Evolutionary conservation across 768 basidiomycete genomes (phyloP).

Genomic region (Agaricus bisporus): DNA sequence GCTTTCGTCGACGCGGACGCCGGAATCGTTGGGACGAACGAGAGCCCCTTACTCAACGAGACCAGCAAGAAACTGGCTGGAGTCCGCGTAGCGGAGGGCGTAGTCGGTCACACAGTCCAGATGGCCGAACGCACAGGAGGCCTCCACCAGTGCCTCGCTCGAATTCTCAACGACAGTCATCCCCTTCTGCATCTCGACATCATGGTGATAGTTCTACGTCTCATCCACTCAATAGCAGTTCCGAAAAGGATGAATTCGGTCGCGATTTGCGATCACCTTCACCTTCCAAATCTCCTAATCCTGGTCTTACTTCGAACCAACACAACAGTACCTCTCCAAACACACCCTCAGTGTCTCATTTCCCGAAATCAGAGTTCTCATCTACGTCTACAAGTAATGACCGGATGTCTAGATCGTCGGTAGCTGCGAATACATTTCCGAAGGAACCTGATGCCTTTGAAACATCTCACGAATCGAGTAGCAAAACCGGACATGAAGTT

Average conservation of each 20-base stretch:
- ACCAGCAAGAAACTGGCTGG: conserved; percentile 26
- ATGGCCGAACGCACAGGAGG: conserved; percentile 49
- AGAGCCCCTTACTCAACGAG: conserved; percentile 48
- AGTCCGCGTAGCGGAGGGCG: conserved; percentile 40
- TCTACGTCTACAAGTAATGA: conserved; percentile 41
- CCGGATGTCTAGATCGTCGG: conserved; percentile 34
- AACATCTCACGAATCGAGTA: conserved; percentile 20
- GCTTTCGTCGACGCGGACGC: conserved; percentile 52
- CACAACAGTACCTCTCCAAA: conserved; percentile 20
- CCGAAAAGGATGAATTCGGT: conserved; percentile 82
- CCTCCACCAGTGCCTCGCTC: conserved; percentile 56
- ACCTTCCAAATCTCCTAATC: conserved; percentile 19
- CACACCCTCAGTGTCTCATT: conserved; percentile 21
- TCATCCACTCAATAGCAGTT: not conserved
- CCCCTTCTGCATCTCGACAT: conserved; percentile 20
- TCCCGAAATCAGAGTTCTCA: conserved; percentile 26
- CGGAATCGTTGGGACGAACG: conserved; percentile 50
- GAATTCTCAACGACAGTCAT: conserved; percentile 36
- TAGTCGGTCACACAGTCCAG: conserved; percentile 74
- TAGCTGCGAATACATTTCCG: conserved; percentile 57
- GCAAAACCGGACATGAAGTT: conserved; percentile 26
- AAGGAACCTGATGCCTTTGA: conserved; percentile 37
- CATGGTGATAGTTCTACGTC: conserved; percentile 17
- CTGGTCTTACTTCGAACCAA: conserved; percentile 13
- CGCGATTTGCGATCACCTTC: conserved; percentile 67